Evolutionary conservation across 495 filamentous ascomycete genomes (phyloP), one percentile per base, ranked within the genome.

Genomic region (Penicillium steckii): DNA sequence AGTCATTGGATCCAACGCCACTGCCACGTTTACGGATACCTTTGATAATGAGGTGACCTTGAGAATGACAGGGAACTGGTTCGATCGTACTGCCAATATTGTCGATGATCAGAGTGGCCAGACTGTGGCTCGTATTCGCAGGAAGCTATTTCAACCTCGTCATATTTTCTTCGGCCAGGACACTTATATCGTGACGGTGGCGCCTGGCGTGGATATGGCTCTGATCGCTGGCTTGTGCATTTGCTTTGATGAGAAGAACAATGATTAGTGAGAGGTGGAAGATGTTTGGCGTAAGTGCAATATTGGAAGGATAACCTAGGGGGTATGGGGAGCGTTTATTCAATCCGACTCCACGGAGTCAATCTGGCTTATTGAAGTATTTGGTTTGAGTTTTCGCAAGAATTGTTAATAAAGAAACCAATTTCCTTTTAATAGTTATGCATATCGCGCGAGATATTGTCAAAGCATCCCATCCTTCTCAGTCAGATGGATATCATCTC

Each of bases 191-290:
- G 71, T 85, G 13, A 68, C 70, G 6, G 70, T 85, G 18, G 84
- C 84, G 6, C 79, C 82, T 1, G 76, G 76, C 7, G 80, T 82
- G 3, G 83, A 87, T 48, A 69, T 82, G 57, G 75, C 80, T 3
- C 54, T 87, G 23, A 73, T 87, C 37, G 79, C 72, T 3, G 82
- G 82, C 3, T 72, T 85, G 62, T 83, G 78, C 55, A 81, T 86
- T 38, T 79, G 76, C 43, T 69, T 86, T 49, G 83, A 85, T 38
- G 80, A 85, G 72, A 82, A 78, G 73, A 78, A 80, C 46, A 79
- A 83, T 45, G 79, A 78, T 35, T 35, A 35, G n/a, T 35, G n/a
- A n/a, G n/a, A n/a, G n/a, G n/a, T n/a, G n/a, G n/a, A n/a, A n/a
- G n/a, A n/a, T n/a, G n/a, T n/a, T n/a, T n/a, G n/a, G n/a, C n/a